Conservation (phyloP, 2,329 filamentous ascomycete genomes). For the Apiospora sp. region DNA sequence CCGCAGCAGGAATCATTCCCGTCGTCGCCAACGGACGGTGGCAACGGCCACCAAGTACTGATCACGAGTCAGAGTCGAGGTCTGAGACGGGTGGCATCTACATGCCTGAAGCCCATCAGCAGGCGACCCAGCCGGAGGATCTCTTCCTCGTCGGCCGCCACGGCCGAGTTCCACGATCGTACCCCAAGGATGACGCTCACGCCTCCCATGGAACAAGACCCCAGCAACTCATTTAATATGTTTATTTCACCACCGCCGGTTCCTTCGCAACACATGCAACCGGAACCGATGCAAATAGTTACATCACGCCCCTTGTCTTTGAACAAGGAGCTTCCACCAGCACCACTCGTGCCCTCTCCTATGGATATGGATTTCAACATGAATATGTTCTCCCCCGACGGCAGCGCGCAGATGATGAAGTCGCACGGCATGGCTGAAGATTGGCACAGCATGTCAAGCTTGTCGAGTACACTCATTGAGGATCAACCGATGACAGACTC, state of each 20-base stretch:
- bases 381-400: conserved; percentile 26
- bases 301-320: conserved; percentile 29
- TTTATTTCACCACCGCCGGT: conserved; percentile 28
- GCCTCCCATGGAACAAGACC: conserved; percentile 23
- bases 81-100: conserved; percentile 28
- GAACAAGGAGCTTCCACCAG: conserved; percentile 32
- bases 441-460: conserved; percentile 29
- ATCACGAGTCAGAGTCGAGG: conserved; percentile 29
- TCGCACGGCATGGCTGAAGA: conserved; percentile 28
- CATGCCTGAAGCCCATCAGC: conserved; percentile 29
- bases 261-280: conserved; percentile 28
- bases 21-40: conserved; percentile 6
- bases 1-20: conserved; percentile 13
- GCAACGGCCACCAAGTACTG: conserved; percentile 26
- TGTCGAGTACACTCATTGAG: conserved; percentile 27
- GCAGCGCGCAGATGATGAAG: conserved; percentile 28
- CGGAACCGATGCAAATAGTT: conserved; percentile 29
- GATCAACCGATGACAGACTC: conserved; percentile 29
- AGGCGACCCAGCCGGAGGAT: conserved; percentile 26
- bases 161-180: conserved; percentile 28
- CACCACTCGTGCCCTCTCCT: conserved; percentile 29
- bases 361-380: conserved; percentile 31
- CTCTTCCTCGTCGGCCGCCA: conserved; percentile 23
- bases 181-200: conserved; percentile 24
- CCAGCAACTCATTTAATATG: conserved; percentile 27